Conservation (phyloP, 169 alveolate genomes). For the Cryptosporidium felis region DNA sequence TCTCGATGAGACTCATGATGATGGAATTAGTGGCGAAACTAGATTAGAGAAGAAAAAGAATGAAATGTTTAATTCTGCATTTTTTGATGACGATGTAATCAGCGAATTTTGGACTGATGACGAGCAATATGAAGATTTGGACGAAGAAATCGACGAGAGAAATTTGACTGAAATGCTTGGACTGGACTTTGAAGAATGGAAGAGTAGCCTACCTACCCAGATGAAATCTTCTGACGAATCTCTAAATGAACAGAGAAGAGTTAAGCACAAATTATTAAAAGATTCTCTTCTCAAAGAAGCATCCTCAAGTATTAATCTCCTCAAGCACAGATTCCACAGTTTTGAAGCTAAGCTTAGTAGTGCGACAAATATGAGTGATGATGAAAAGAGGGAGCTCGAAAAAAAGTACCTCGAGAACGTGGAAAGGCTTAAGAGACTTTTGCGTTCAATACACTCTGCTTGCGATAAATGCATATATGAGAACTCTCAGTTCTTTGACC, state of each 20-base stretch:
- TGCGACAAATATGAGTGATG: not conserved
- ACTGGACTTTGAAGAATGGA: constrained; percentile 44
- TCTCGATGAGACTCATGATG: not conserved
- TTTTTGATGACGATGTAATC: constrained; percentile 51
- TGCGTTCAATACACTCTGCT: constrained; percentile 27
- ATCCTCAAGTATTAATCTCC: constrained; percentile 11
- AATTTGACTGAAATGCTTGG: constrained; percentile 34
- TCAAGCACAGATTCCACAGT: constrained; percentile 16
- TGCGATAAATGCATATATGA: constrained; percentile 46
- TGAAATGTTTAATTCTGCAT: constrained; percentile 15
- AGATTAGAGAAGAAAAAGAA: constrained; percentile 40
- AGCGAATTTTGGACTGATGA: constrained; percentile 72
- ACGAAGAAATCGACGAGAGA: constrained; percentile 49
- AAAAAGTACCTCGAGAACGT: not conserved
- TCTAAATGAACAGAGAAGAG: constrained; percentile 5
- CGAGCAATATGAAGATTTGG: not conserved
- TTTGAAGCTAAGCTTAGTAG: not conserved
- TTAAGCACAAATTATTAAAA: constrained; percentile 8
- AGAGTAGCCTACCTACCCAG: not conserved
- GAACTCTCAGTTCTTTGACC: constrained; percentile 49
- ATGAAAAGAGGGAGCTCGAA: not conserved
- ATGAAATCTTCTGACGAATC: constrained; percentile 21
- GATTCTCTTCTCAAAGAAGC: constrained; percentile 45
- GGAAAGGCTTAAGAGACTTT: constrained; percentile 2
- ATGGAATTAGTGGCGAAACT: constrained; percentile 39